Evolutionary conservation across 2,329 filamentous ascomycete genomes (phyloP).

Genomic region (Xylariaceae sp.): DNA sequence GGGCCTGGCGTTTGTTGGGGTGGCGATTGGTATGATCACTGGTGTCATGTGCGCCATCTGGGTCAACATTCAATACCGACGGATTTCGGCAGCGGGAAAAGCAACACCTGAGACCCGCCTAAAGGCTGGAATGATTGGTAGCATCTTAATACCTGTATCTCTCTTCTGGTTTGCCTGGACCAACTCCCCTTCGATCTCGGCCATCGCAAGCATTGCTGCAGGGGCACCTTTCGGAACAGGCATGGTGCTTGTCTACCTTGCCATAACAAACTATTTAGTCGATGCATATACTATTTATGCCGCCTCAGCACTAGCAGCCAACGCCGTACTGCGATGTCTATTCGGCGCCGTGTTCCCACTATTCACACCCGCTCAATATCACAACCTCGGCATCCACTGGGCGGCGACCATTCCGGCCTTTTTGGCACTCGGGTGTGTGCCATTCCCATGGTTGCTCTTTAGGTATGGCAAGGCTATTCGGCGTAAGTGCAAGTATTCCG

Average conservation of each 20-base stretch:
- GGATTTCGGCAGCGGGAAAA: too few relatives aligned
- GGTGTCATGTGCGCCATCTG: too few relatives aligned
- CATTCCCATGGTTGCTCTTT: conserved; percentile 77
- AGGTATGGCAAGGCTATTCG: conserved; percentile 70
- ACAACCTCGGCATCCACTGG: conserved; percentile 73
- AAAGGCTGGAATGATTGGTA: too few relatives aligned
- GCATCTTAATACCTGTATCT: too few relatives aligned
- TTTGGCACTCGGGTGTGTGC: conserved; percentile 71
- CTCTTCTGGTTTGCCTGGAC: too few relatives aligned
- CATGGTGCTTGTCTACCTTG: conserved; percentile 60
- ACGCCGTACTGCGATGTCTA: conserved; percentile 60
- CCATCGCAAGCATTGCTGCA: too few relatives aligned
- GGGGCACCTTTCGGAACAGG: conserved; percentile 46
- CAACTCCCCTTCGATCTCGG: too few relatives aligned
- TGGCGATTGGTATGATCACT: too few relatives aligned
- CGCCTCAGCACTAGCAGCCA: conserved; percentile 64
- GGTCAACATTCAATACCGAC: too few relatives aligned
- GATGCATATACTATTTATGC: conserved; percentile 73
- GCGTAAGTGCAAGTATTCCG: conserved; percentile 70
- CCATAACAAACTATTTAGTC: conserved; percentile 60
- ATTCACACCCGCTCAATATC: conserved; percentile 60
- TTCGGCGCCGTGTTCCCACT: conserved; percentile 66
- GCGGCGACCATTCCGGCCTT: conserved; percentile 75
- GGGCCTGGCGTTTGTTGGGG: too few relatives aligned
- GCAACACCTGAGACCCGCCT: too few relatives aligned